These are phyloP conservation scores for Dioscorea zingiberensis DNA, from an alignment of 106 monocot species.

Conservation along the genomic window DNA sequence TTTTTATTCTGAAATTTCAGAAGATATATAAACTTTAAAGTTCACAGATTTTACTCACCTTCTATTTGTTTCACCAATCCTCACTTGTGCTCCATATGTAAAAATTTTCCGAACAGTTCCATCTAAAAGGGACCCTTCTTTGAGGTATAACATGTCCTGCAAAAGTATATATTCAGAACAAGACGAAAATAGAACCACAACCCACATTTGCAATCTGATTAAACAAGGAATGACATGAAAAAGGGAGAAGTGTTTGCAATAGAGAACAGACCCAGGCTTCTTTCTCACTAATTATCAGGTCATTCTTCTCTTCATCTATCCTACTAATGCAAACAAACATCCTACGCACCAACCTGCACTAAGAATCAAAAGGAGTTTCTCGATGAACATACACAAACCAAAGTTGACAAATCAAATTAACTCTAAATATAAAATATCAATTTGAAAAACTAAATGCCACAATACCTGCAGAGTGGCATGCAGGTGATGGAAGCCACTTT, in stretches of 20 bases:
- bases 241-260: background rate
- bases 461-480: no score
- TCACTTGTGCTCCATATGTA: constrained; percentile 86
- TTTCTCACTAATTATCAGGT: constrained; percentile 85
- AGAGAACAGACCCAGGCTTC: constrained; percentile 79
- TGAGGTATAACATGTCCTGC: constrained; percentile 68
- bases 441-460: background rate
- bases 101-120: constrained; percentile 79
- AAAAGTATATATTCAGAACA: background rate
- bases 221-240: background rate
- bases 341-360: constrained; percentile 62
- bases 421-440: background rate
- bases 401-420: background rate
- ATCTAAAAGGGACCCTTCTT: constrained; percentile 88
- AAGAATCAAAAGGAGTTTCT: constrained; percentile 5
- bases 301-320: constrained; percentile 73
- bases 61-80: constrained; percentile 74
- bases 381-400: background rate
- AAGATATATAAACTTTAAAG: no score
- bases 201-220: background rate
- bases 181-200: background rate
- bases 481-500: no score
- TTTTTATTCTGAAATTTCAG: no score
- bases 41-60: constrained; percentile 28
- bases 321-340: constrained; percentile 61